Conservation (phyloP, 2,329 filamentous ascomycete genomes). For the Aspergillus sp. region DNA sequence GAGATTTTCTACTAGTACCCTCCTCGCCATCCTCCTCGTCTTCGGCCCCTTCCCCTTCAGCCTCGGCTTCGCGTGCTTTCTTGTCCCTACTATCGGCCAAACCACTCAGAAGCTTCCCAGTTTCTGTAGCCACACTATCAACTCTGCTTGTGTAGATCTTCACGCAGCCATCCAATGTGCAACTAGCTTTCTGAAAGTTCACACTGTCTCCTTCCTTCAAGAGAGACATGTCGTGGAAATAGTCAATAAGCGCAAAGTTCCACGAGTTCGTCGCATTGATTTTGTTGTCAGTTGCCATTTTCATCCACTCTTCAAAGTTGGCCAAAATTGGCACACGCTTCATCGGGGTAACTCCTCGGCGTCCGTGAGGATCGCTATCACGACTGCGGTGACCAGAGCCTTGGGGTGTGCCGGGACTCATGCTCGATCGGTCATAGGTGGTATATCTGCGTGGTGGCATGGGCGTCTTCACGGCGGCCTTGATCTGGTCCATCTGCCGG, state of each 20-base stretch:
- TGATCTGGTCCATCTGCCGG: slow-evolving; percentile 88
- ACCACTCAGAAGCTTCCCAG: slow-evolving; percentile 89
- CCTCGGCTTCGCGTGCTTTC: slow-evolving; percentile 63
- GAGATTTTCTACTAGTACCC: slow-evolving; percentile 53
- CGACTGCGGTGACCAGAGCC: slow-evolving; percentile 35
- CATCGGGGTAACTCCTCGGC: slow-evolving; percentile 83
- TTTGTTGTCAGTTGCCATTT: slow-evolving; percentile 99
- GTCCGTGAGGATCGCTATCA: slow-evolving; percentile 58
- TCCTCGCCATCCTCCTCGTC: slow-evolving; percentile 61
- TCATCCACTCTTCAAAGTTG: slow-evolving; percentile 99
- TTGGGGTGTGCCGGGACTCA: slow-evolving; percentile 53
- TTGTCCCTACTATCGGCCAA: slow-evolving; percentile 75
- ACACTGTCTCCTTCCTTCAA: slow-evolving; percentile 94
- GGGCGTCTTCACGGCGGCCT: slow-evolving; percentile 62
- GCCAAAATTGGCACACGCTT: slow-evolving; percentile 93
- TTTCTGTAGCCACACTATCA: slow-evolving; percentile 96
- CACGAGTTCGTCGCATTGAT: slow-evolving; percentile 98
- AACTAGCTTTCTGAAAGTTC: slow-evolving; percentile 98
- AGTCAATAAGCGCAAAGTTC: slow-evolving; percentile 99
- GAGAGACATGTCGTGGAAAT: slow-evolving; percentile 98
- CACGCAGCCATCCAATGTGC: slow-evolving; percentile 94
- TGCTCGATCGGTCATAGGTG: slow-evolving; percentile 37
- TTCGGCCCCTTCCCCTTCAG: slow-evolving; percentile 58
- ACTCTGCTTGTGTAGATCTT: slow-evolving; percentile 99
- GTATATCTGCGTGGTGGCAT: slow-evolving; percentile 43